These are phyloP conservation scores for Plenodomus biglobosus DNA, from an alignment of 2,329 filamentous ascomycete genomes.

Conservation along the genomic window DNA sequence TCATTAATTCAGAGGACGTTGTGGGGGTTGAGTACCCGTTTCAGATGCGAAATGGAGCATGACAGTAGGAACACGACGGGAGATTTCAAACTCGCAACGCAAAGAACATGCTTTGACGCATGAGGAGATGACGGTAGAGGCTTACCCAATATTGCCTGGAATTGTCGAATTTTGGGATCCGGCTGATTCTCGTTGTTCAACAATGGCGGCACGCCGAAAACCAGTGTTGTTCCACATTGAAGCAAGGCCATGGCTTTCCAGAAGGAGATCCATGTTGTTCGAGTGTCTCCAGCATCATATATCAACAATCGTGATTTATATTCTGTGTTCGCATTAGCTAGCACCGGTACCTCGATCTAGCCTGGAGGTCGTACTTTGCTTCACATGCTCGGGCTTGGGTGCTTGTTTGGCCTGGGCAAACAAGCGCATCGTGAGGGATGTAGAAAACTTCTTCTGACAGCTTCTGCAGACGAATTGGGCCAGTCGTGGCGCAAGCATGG, in stretches of 20 bases:
- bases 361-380: slow-evolving; percentile 16
- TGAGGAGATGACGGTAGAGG: neutral
- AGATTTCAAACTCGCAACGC: too few relatives aligned
- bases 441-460: slow-evolving; percentile 38
- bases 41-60: neutral
- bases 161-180: slow-evolving; percentile 27
- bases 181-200: slow-evolving; percentile 41
- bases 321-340: slow-evolving; percentile 18
- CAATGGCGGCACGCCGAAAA: slow-evolving; percentile 36
- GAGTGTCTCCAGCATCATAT: slow-evolving; percentile 43
- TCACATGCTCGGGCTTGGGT: slow-evolving; percentile 23
- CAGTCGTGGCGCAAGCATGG: slow-evolving; percentile 5
- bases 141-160: slow-evolving; percentile 36
- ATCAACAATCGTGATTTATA: slow-evolving; percentile 35
- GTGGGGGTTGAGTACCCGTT: too few relatives aligned
- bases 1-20: neutral
- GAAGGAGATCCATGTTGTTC: slow-evolving; percentile 40
- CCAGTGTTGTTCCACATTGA: slow-evolving; percentile 36
- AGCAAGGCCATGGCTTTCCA: slow-evolving; percentile 42
- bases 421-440: slow-evolving; percentile 25
- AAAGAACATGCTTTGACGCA: too few relatives aligned
- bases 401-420: slow-evolving; percentile 14
- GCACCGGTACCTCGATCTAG: too few relatives aligned
- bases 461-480: slow-evolving; percentile 27
- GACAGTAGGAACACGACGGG: too few relatives aligned